Conservation (phyloP, 1,284 basidiomycete species). For the Rugosomyces carneus region DNA sequence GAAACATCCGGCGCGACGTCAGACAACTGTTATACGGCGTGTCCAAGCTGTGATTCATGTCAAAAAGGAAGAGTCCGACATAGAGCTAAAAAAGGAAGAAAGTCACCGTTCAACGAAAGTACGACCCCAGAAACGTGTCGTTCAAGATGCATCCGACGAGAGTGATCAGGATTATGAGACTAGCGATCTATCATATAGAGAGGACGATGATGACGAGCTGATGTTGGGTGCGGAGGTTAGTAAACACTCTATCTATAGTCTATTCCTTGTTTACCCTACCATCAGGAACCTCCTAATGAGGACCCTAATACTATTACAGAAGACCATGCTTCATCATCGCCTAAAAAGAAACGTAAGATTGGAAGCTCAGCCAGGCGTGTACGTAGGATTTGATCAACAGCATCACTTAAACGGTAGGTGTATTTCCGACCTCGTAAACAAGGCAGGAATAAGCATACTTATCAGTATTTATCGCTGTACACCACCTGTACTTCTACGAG, state of each 20-base stretch:
- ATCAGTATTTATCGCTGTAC: background rate
- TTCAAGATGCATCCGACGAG: slow-evolving; percentile 19
- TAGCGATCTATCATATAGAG: slow-evolving; percentile 8
- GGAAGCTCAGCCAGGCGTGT: slow-evolving; percentile 1
- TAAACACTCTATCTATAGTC: background rate
- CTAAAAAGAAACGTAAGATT: slow-evolving; percentile 31
- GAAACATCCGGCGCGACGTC: slow-evolving; percentile 3
- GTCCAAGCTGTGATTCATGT: slow-evolving; percentile 37
- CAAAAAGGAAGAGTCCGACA: slow-evolving; percentile 33
- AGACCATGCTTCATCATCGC: slow-evolving; percentile 7
- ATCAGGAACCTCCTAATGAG: background rate
- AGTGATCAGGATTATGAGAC: slow-evolving; percentile 6
- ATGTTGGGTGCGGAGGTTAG: slow-evolving; percentile 47
- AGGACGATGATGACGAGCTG: slow-evolving; percentile 49
- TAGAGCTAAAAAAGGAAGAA: slow-evolving; percentile 19
- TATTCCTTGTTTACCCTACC: background rate
- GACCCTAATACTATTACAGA: background rate
- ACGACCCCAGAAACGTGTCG: slow-evolving; percentile 11
- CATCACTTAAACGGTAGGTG: no score
- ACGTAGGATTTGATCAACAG: background rate
- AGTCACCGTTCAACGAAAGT: background rate
- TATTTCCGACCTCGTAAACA: no score
- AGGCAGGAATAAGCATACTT: no score
- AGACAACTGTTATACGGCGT: slow-evolving; percentile 32
- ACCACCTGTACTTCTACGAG: slow-evolving; percentile 9